Conservation (phyloP, 768 basidiomycete genomes). For the Mycena galericulata region DNA sequence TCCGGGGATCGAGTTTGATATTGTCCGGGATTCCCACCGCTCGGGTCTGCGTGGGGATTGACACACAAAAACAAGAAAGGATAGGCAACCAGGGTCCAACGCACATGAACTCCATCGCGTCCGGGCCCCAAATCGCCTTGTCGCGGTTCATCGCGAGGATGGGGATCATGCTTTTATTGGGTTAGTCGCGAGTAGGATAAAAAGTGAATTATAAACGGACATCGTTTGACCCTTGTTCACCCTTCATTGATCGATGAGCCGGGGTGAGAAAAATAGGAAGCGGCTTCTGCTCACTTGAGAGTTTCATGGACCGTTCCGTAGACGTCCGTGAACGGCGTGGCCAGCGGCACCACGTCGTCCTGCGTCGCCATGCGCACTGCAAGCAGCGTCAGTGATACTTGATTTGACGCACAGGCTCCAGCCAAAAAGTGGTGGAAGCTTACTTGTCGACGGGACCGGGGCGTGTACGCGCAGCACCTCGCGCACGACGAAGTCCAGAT, state of each 20-base stretch:
- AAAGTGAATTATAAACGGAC: slow-evolving; percentile 33
- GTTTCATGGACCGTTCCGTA: slow-evolving; percentile 42
- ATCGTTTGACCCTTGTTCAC: slow-evolving; percentile 25
- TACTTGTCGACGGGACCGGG: slow-evolving; percentile 3
- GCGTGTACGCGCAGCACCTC: slow-evolving; percentile 20
- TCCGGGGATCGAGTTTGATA: slow-evolving; percentile 49
- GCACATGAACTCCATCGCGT: slow-evolving; percentile 57
- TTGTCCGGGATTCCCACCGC: slow-evolving; percentile 52
- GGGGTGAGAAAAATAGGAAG: background rate
- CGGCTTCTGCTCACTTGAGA: slow-evolving; percentile 35
- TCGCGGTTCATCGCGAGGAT: slow-evolving; percentile 50
- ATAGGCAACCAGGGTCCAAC: slow-evolving; percentile 20
- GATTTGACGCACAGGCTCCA: no score
- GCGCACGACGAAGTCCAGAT: slow-evolving; percentile 61
- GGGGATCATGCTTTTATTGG: slow-evolving; percentile 29
- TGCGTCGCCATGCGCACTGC: slow-evolving; percentile 43
- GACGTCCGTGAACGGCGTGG: slow-evolving; percentile 46
- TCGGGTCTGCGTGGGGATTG: slow-evolving; percentile 50
- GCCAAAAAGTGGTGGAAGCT: no score
- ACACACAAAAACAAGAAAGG: no score
- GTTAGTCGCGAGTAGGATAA: slow-evolving; percentile 41
- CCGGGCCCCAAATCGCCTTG: slow-evolving; percentile 56
- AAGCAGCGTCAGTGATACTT: background rate
- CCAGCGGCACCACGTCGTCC: slow-evolving; percentile 51
- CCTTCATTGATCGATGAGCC: background rate